Evolutionary conservation across 1,139 yeast species (phyloP), one percentile per base, ranked within the genome.

Genomic region (Pichia inconspicua): DNA sequence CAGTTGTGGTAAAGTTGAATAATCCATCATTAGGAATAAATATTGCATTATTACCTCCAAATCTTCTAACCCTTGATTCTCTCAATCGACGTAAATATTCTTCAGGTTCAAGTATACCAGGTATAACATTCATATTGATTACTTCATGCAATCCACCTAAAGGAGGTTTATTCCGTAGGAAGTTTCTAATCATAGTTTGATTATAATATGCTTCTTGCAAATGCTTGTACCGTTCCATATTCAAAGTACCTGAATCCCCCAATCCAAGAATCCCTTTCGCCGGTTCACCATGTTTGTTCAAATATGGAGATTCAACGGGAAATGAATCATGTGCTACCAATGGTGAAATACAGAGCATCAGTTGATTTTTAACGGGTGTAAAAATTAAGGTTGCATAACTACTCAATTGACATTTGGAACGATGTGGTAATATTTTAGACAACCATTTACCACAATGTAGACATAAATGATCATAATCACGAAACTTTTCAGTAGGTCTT

Each of bases 281-380:
- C 11, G 82, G 75, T 61, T 84, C 92, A 30, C 94, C 94, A 61
- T 83, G 88, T 6, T 72, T 69, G 44, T 86, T 82, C 59, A 84
- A 66, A 58, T 83, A 84, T 2, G 92, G 92, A 0, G 86, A 58
- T 37, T 58, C 58, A 44, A 58, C 48, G 10, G 28, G 41, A 10
- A 55, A 45, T 8, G 28, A 22, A 22, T 35, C 39, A 15, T 19
- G 32, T 9, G 49, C 22, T 17, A 45, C 40, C 19, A 37, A 19
- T 4, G 22, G 25, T 1, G 46, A 36, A 12, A 55, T 41, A 30
- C 47, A 46, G 31, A 59, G 45, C 12, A 48, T 52, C 14, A 61
- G 28, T 17, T 42, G 41, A 45, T 60, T 60, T 17, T 55, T 51
- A 44, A 52, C 51, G 12, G 65, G 65, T 9, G 61, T 56, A 43